Percentiles rank a stretch among this genome's conserved stretches.
phyloP scores from a whole-genome alignment of 768 basidiomycete species.

The Trametes cingulata region DNA sequence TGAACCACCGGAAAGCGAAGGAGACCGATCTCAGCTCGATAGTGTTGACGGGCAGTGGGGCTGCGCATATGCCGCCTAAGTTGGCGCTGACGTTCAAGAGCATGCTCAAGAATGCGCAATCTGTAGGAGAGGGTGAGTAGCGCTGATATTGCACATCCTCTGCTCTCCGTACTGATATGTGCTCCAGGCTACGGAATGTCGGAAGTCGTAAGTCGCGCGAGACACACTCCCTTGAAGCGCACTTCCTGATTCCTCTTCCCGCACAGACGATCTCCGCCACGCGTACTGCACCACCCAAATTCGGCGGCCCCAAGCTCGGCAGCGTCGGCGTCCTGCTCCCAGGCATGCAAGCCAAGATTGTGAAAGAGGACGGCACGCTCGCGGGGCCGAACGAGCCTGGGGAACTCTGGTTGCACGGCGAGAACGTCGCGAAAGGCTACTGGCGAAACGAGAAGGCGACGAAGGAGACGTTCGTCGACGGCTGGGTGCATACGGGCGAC shows the following conservation, averaged over 20 bases:
- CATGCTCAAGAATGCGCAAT: constrained; percentile 34
- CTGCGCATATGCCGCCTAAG: constrained; percentile 65
- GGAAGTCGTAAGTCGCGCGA: constrained; percentile 24
- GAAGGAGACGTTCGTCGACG: constrained; percentile 59
- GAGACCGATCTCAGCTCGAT: constrained; percentile 58
- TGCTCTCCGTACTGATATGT: neutral
- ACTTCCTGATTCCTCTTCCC: constrained; percentile 6
- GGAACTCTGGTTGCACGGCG: constrained; percentile 61
- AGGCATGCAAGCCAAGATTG: constrained; percentile 62
- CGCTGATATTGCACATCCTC: neutral
- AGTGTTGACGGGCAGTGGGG: constrained; percentile 48
- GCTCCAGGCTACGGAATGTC: constrained; percentile 58
- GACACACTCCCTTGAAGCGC: neutral
- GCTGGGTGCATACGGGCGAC: constrained; percentile 80
- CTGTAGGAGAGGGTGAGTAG: constrained; percentile 47
- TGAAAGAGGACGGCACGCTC: constrained; percentile 58
- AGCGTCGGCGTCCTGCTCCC: constrained; percentile 59
- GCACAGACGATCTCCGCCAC: constrained; percentile 57
- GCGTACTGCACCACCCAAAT: constrained; percentile 45
- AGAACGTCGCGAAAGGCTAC: constrained; percentile 65
- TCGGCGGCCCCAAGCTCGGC: constrained; percentile 39
- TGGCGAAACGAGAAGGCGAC: constrained; percentile 71
- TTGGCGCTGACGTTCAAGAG: constrained; percentile 43
- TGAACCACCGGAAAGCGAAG: constrained; percentile 49
- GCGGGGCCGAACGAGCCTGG: constrained; percentile 60